Base-by-base conservation (phyloP, 1,284 basidiomycete genomes). In the Leucocoprinus gongylophorus region DNA sequence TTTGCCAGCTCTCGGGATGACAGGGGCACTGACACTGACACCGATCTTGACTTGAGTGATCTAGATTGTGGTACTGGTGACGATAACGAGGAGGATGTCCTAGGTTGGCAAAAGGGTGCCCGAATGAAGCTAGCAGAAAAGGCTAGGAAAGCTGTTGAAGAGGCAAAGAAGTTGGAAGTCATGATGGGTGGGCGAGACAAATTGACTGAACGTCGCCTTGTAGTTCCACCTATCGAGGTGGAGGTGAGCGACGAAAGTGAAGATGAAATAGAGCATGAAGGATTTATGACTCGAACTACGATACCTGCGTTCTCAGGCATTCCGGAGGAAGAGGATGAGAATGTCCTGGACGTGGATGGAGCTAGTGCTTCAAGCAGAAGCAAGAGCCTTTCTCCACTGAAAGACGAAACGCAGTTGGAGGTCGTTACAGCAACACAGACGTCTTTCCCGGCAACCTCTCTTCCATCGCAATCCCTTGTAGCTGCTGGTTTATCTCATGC, bases 181-280 rank as follows among this genome's bases (percentile, higher is more conserved):
- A 70, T 73, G 62, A 67, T 66, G 51, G 66, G 67, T 28, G 61
- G 58, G 10, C 43, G 48, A 33, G 35, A 54, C n/a, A 48, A 48
- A n/a, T 53, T 55, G 20, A 59, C 54, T 28, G 46, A 53, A 15
- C 64, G 66, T 44, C 66, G 78, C 23, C 57, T 68, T 10, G 60
- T 68, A 23, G 76, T 71, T n/a, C 85, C 85, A 2, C 85, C 85
- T 5, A 86, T 87, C 48, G 76, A 81, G 40, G 79, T 88, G 12
- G 86, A 90, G 62, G 57, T 90, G 59, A 88, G 86, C 60, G 88
- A 91, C 62, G 88, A 91, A 66, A 91, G 89, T 60, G 87, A 88
- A 21, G 81, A 76, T 1, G 79, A 81, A 45, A 71, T 77, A 2
- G 71, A 72, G 33, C 64, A 67, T 10, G 73, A 52, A 23, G 46